Evolutionary conservation across 2,329 filamentous ascomycete species (phyloP), one percentile per base, ranked within the genome.

Genomic region (Aspergillus quadrilineatus): DNA sequence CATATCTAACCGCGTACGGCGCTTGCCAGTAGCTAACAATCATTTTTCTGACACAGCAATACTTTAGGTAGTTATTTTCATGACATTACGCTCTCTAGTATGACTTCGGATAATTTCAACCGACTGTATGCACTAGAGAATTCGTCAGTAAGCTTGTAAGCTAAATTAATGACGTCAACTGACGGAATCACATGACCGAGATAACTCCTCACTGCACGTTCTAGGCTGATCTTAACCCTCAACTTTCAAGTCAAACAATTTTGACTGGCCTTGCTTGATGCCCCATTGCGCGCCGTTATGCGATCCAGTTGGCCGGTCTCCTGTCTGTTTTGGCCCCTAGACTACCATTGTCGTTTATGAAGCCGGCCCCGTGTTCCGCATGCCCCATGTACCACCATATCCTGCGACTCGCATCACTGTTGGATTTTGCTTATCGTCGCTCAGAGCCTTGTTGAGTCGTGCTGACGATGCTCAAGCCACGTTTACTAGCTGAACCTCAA

Each of bases 351-450:
- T 26, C 44, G 26, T 51, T 44, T 50, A 49, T 57, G 55, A 57
- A 41, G 37, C 45, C 22, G 42, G 26, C 48, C 50, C 43, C 37
- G 15, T 34, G n/a, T 53, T 37, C 56, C 45, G 34, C 45, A 43
- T 57, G 53, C 54, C 57, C 50, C 53, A 61, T 63, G 61, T 59
- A 57, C 57, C 59, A 63, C 56, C 46, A 41, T 50, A 51, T 53
- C 53, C 56, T 55, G 58, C 58, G 56, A 60, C 56, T 45, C 45
- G 50, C 56, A 49, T 56, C 47, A 57, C 57, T 58, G 53, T 60
- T 41, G 17, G 34, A 41, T 43, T 39, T 44, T 50, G 46, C 47
- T 53, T 53, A 36, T 17, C 51, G 50, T 44, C 44, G 30, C 47
- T 48, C 46, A 28, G 45, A 37, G 43, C 45, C 44, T 50, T 55